These are phyloP conservation scores for Bruguiera gymnorhiza DNA, from an alignment of 345 rosid genomes.

Conservation along the genomic window DNA sequence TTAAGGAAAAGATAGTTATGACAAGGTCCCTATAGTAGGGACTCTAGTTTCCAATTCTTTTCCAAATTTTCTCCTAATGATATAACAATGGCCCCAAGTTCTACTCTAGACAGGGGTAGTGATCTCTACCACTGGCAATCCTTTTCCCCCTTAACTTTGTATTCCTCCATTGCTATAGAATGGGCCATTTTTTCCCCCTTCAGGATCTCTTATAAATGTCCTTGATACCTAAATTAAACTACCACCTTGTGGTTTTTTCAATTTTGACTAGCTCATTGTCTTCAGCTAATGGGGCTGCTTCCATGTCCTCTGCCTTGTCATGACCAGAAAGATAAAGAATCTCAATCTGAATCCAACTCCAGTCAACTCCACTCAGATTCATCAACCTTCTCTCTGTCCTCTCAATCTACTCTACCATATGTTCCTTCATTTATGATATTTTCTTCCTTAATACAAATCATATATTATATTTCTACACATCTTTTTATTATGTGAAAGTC, in stretches of 20 bases:
- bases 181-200: neutral
- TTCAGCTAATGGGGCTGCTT: slow-evolving; percentile 36
- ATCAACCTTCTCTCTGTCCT: slow-evolving; percentile 43
- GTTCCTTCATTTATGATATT: slow-evolving; percentile 61
- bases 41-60: too few species aligned
- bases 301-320: slow-evolving; percentile 28
- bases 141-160: neutral
- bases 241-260: neutral
- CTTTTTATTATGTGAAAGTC: too few species aligned
- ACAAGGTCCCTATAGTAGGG: too few species aligned
- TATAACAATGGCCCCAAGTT: neutral
- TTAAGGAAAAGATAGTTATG: too few species aligned
- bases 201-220: neutral
- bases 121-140: neutral
- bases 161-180: neutral
- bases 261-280: neutral
- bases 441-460: slow-evolving; percentile 25
- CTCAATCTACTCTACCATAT: slow-evolving; percentile 46
- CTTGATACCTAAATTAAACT: neutral
- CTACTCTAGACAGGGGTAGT: neutral
- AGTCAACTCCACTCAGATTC: slow-evolving; percentile 32
- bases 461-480: too few species aligned
- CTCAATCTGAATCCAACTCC: slow-evolving; percentile 9
- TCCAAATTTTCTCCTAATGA: neutral
- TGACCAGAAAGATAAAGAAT: slow-evolving; percentile 6